phyloP scores from a whole-genome alignment of 2,329 filamentous ascomycete genomes.

The Neurospora sp. region DNA sequence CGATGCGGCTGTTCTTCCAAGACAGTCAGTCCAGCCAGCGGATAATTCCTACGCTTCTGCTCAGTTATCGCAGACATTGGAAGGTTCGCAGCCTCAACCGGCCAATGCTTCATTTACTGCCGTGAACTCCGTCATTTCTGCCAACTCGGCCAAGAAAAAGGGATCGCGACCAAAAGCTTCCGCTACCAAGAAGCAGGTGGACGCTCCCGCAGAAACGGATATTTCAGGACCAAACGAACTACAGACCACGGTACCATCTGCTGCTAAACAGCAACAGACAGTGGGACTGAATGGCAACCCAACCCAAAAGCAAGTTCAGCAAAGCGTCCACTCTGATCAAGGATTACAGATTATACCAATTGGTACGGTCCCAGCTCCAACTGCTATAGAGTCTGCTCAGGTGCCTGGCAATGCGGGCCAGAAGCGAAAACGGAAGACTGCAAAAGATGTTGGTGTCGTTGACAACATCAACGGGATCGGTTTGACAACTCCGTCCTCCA shows the following conservation, averaged over 20 bases:
- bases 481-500: constrained; percentile 5
- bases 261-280: background rate
- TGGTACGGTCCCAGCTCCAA: constrained; percentile 1
- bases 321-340: background rate
- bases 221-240: background rate
- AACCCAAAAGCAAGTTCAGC: background rate
- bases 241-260: background rate
- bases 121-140: constrained; percentile 7
- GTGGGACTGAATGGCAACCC: background rate
- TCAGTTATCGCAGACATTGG: background rate
- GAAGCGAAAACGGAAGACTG: constrained; percentile 24
- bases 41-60: background rate
- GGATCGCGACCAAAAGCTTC: background rate
- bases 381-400: constrained; percentile 4
- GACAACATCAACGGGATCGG: constrained; percentile 5
- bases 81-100: background rate
- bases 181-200: background rate
- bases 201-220: background rate
- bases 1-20: background rate
- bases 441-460: constrained; percentile 10
- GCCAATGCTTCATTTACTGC: constrained; percentile 14
- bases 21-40: background rate
- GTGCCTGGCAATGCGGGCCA: constrained; percentile 6
- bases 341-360: background rate
- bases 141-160: background rate